phyloP scores from a whole-genome alignment of 495 filamentous ascomycete genomes.

The Xylaria palmicola region DNA sequence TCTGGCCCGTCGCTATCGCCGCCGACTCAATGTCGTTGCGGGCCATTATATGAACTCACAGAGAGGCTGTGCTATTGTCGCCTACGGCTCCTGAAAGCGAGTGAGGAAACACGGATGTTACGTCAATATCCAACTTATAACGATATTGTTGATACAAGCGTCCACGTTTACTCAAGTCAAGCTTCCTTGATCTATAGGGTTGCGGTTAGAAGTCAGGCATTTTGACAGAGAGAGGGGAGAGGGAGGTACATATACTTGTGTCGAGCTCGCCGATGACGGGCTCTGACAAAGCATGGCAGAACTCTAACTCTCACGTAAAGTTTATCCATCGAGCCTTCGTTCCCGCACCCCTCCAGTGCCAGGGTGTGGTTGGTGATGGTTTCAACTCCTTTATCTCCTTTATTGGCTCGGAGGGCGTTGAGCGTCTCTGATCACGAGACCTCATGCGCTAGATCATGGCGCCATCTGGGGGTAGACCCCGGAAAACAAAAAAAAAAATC shows the following conservation, averaged over 20 bases:
- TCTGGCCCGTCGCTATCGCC: not conserved
- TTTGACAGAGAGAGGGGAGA: not conserved
- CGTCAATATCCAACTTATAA: no score
- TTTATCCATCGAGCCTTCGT: not conserved
- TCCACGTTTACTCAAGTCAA: not conserved
- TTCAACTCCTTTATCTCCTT: slow-evolving; percentile 13
- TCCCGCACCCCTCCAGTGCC: not conserved
- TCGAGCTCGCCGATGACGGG: slow-evolving; percentile 13
- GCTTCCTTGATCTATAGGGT: not conserved
- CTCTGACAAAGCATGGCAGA: not conserved
- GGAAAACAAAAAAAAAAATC: no score
- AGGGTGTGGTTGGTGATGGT: not conserved
- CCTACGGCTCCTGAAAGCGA: not conserved
- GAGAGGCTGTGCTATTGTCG: no score
- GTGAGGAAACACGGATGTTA: not conserved
- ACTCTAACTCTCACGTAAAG: slow-evolving; percentile 16
- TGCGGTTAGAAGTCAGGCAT: not conserved
- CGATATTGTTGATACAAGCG: not conserved
- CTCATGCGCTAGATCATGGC: not conserved
- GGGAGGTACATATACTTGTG: not conserved
- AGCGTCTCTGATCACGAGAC: not conserved
- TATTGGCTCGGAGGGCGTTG: not conserved
- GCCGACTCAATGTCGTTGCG: slow-evolving; percentile 1
- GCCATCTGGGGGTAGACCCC: not conserved
- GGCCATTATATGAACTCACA: slow-evolving; percentile 2